A percentile compares a stretch with the other conserved stretches of the same genome.
These are phyloP conservation scores for Boletus tomentosulus DNA, from an alignment of 768 basidiomycete species.

Conservation along the genomic window DNA sequence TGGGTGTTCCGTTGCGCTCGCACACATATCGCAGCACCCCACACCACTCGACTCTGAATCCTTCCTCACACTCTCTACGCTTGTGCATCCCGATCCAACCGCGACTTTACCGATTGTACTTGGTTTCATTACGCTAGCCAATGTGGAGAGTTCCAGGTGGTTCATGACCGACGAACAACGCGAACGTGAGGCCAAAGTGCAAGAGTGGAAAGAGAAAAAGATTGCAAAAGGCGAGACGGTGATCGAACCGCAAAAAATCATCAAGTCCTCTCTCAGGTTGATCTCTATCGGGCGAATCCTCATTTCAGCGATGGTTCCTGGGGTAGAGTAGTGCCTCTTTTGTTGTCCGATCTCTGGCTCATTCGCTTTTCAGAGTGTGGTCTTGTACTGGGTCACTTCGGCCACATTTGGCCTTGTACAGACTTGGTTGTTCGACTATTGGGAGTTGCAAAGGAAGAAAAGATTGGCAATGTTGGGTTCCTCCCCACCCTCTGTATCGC, in stretches of 20 bases:
- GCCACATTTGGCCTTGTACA: constrained; percentile 70
- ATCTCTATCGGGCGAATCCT: constrained; percentile 66
- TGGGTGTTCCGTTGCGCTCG: constrained; percentile 55
- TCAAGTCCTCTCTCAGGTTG: constrained; percentile 52
- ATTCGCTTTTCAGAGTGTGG: constrained; percentile 43
- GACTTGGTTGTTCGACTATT: constrained; percentile 69
- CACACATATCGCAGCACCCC: constrained; percentile 52
- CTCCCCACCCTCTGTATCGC: neutral
- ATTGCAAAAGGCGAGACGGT: constrained; percentile 42
- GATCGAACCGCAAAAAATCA: constrained; percentile 43
- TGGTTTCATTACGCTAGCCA: constrained; percentile 72
- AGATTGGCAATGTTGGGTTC: constrained; percentile 7
- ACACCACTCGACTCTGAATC: constrained; percentile 72
- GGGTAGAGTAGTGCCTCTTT: constrained; percentile 41
- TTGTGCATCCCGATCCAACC: constrained; percentile 70
- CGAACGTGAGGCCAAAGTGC: constrained; percentile 44
- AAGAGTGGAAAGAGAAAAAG: constrained; percentile 44
- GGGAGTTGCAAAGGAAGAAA: constrained; percentile 42
- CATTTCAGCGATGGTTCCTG: constrained; percentile 64
- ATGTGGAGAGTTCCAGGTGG: constrained; percentile 76
- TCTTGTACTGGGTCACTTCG: constrained; percentile 76
- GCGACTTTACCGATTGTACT: constrained; percentile 64
- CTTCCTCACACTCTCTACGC: constrained; percentile 67
- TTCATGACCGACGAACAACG: constrained; percentile 57
- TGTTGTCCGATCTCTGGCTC: neutral